Base-by-base conservation (phyloP, 2,329 filamentous ascomycete genomes). In the Epichloe typhina region DNA sequence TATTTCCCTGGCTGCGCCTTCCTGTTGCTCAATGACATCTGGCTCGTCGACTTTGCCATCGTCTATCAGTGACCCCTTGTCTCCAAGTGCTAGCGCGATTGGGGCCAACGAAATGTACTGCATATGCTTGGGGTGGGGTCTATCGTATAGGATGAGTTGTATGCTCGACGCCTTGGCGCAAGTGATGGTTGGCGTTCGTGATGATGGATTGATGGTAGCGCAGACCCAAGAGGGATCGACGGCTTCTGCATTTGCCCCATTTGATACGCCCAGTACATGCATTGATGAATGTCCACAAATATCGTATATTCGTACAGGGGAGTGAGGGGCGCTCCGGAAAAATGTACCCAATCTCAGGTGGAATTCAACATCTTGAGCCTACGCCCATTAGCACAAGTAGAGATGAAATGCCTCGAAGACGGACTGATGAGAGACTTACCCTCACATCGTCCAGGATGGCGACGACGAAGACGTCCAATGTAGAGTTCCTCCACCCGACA, bases 401-500 rank as follows among this genome's bases (percentile, higher is more conserved):
- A 12, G 38, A 33, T 43, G 47, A 12, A 23, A 8, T 19, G 19
- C 12, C 5, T 21, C 17, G 13, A 5, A 7, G 17, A 13, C 21
- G 33, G 13, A 31, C 17, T n/a, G n/a, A 46, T 23, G 31, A 8
- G 3, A 37, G 19, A 61, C 83, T 65, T 61, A 94, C 88, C 72
- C 96, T 89, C 38, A 95, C 88, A 71, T 93, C 86, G 63, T 95
- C 87, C 54, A 98, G 72, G 45, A 97, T 80, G 26, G 88, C 84
- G 47, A 97, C 82, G 38, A 97, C 90, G 61, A 97, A 86, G 45
- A 97, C 74, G 68, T 98, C 93, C 49, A 89, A 73, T 46, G 84
- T 83, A 38, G 91, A 96, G 67, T 98, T 98, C 61, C 86, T 82
- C 88, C 91, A 98, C 62, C 93, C 93, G 45, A 98, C 86, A 56